Base-by-base conservation (phyloP, 225 moss, liverwort and hornwort species). In the Pleurozium schreberi region DNA sequence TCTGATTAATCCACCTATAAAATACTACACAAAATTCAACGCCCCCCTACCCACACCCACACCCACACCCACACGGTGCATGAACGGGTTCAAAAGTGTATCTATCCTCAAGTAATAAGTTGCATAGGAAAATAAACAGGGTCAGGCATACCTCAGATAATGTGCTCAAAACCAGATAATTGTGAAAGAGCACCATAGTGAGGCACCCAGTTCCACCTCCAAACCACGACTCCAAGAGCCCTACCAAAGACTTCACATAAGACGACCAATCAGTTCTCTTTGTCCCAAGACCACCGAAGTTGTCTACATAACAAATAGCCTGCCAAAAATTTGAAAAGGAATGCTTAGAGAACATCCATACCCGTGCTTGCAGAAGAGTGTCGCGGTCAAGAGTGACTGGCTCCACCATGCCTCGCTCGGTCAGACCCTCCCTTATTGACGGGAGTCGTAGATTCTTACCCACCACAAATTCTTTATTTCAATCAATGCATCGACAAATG, bases 371-470 rank as follows among this genome's bases (percentile, higher is more conserved):
- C 80, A 97, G 92, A 79, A 96, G 92, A n/a, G 95, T 92, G 91
- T 97, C 96, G 57, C 93, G 95, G 89, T 95, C 93, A 91, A 97
- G 95, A 86, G 80, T 90, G 57, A 94, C 90, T 77, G 93, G 93
- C 92, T 96, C 95, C 45, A 96, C 95, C 88, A 92, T 94, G 83
- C 96, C 96, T 87, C 95, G 95, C 92, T 99, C 95, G 22, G 93
- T 93, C 90, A 99, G 85, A 52, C 95, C 95, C 74, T 99, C 99
- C 59, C 73, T 87, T 90, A 94, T 89, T 55, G 93, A 95, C 59
- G 99, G 96, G 59, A 99, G 93, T 43, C 92, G 95, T 63, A 96
- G 90, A 92, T 95, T 99, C 91, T 96, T 97, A 79, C 94, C 93
- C 14, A 90, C 87, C 90, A 94, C 61, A 88, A 95, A 97, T 89